Evolutionary conservation across 2,329 filamentous ascomycete genomes (phyloP).

Genomic region (Cercospora sp.): DNA sequence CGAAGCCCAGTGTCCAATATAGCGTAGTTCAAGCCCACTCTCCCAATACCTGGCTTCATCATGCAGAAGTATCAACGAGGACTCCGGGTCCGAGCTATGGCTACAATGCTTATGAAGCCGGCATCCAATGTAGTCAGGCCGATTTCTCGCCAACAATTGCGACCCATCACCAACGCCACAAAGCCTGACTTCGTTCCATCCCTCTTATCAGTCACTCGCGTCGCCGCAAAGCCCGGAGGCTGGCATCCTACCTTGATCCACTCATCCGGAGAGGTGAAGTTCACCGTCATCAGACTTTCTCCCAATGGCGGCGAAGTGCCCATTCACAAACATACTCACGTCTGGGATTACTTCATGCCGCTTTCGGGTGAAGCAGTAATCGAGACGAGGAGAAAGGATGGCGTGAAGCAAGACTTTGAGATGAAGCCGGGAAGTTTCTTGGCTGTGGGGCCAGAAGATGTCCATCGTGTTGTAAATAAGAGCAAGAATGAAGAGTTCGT

Average conservation of each 20-base stretch:
- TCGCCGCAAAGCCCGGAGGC: slow-evolving; percentile 14
- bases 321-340: neutral
- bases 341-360: neutral
- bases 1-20: no score
- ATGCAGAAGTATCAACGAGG: neutral
- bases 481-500: slow-evolving; percentile 18
- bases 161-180: slow-evolving; percentile 12
- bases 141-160: neutral
- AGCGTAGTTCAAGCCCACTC: no score
- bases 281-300: slow-evolving; percentile 15
- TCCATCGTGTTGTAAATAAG: slow-evolving; percentile 21
- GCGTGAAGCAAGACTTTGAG: slow-evolving; percentile 16
- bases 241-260: slow-evolving; percentile 23
- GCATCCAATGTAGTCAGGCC: neutral
- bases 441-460: slow-evolving; percentile 18
- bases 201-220: slow-evolving; percentile 9
- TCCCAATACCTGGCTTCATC: neutral
- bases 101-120: neutral
- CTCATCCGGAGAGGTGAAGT: slow-evolving; percentile 23
- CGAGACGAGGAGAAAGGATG: slow-evolving; percentile 23
- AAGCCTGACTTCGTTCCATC: slow-evolving; percentile 16
- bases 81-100: neutral
- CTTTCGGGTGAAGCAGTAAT: slow-evolving; percentile 14
- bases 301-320: slow-evolving; percentile 20
- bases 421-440: slow-evolving; percentile 21